phyloP scores from a whole-genome alignment of 108 stramenopile species.

The Fragilariopsis cylindrus region DNA sequence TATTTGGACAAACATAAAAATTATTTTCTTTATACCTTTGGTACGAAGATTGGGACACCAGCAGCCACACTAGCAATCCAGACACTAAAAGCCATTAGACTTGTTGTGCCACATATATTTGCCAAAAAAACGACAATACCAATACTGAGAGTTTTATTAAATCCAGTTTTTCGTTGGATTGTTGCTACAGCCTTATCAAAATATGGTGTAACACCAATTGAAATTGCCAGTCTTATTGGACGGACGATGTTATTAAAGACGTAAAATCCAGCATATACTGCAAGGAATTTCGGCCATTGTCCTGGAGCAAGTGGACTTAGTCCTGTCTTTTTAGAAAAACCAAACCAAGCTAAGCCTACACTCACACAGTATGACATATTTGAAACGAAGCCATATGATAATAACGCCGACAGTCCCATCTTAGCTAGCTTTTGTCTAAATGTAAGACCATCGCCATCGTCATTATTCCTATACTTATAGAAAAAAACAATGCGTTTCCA shows the following conservation, averaged over 20 bases:
- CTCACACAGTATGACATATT: slow-evolving; percentile 78
- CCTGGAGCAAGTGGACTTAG: slow-evolving; percentile 84
- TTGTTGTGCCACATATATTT: slow-evolving; percentile 66
- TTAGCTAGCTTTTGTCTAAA: slow-evolving; percentile 64
- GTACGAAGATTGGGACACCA: slow-evolving; percentile 65
- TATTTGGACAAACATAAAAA: too few relatives aligned
- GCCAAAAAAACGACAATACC: slow-evolving; percentile 55
- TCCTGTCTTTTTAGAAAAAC: slow-evolving; percentile 56
- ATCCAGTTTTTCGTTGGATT: slow-evolving; percentile 48
- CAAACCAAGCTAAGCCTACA: slow-evolving; percentile 64
- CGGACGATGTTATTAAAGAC: slow-evolving; percentile 85
- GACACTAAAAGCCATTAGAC: slow-evolving; percentile 59
- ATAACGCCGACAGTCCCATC: slow-evolving; percentile 73
- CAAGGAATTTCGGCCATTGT: slow-evolving; percentile 86
- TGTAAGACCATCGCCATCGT: slow-evolving; percentile 38
- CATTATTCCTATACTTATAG: slow-evolving; percentile 23
- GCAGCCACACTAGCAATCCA: slow-evolving; percentile 50
- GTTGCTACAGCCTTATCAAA: slow-evolving; percentile 57
- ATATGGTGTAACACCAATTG: slow-evolving; percentile 59
- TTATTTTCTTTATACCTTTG: neutral
- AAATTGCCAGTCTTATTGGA: slow-evolving; percentile 66
- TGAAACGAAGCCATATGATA: slow-evolving; percentile 90
- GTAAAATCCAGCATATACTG: slow-evolving; percentile 85
- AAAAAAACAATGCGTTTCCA: slow-evolving; percentile 16
- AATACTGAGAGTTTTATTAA: slow-evolving; percentile 48